Evolutionary conservation across 2,329 filamentous ascomycete genomes (phyloP), one percentile per base, ranked within the genome.

Genomic region (Dactylellina drechsleri): DNA sequence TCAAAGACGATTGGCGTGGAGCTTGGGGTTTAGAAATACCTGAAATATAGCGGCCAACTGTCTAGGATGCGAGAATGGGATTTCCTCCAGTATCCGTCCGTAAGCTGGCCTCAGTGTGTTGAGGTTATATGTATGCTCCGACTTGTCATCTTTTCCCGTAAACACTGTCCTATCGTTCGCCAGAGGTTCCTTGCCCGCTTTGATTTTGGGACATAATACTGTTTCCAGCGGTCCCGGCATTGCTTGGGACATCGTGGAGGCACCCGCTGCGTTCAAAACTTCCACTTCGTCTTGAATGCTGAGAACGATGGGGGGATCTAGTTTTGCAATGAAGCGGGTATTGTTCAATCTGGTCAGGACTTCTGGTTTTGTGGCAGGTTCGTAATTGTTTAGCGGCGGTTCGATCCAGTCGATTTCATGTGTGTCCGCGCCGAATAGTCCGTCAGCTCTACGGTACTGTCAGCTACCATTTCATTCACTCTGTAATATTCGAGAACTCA

Each of bases 41-140:
- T 92, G 91, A n/a, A 96, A 84, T 80, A 93, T 87, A 62, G 87
- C 85, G 5, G 93, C 83, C 2, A 96, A 83, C 80, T 96, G 91
- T 58, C 88, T 87, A 0, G 92, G 92, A 79, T 96, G 92, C 1
- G 88, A 87, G 79, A 96, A 94, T 0, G 91, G 88, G 36, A 95
- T 84, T 66, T 90, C 87, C 0, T 86, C 86, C 7, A 96, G 81
- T 2, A 85, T 84, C 66, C 89, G 86, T 0, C 89, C 90, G 77
- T 90, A 92, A 7, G 92, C 91, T 1, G 88, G 87, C 81, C 92
- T 92, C 65, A 91, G 88, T 16, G 92, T 87, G 77, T 88, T 88
- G 0, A 95, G 84, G 0, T 86, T 88, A 79, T 90, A 91, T 12
- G 82, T 81, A 77, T 86, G 85, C 2, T 68, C 56, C 6, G 76